Evolutionary conservation across 306 rosid species (phyloP).

Genomic region (Herpetospermum pedunculosum): DNA sequence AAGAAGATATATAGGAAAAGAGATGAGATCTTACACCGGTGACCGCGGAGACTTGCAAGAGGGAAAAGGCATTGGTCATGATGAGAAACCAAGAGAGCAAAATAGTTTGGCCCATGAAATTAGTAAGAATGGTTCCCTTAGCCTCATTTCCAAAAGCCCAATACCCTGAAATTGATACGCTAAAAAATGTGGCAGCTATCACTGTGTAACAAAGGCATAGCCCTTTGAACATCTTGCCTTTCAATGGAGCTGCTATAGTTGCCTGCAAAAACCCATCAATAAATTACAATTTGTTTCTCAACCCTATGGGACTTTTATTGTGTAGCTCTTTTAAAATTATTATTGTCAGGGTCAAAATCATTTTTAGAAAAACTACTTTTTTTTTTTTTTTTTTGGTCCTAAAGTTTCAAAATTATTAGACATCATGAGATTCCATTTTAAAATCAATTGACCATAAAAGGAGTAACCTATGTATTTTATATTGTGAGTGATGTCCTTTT

Average conservation of each 20-base stretch:
- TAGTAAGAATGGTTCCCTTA: conserved; percentile 31
- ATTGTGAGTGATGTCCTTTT: too few species aligned
- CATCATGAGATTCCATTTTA: too few species aligned
- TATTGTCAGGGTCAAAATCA: too few species aligned
- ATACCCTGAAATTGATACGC: conserved; percentile 63
- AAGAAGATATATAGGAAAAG: too few species aligned
- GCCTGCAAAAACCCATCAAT: conserved; percentile 32
- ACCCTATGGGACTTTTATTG: too few species aligned
- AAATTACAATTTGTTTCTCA: too few species aligned
- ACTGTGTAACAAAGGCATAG: conserved; percentile 57
- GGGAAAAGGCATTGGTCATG: conserved; percentile 43
- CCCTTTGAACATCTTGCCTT: conserved; percentile 80
- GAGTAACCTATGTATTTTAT: too few species aligned
- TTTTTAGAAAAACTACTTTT: too few species aligned
- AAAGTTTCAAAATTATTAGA: too few species aligned
- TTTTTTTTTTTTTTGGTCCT: too few species aligned
- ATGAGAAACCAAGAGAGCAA: conserved; percentile 62
- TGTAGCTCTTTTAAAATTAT: too few species aligned
- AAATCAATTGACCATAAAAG: too few species aligned
- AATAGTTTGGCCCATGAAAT: conserved; percentile 29
- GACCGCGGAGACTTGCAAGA: conserved; percentile 45
- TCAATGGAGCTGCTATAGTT: conserved; percentile 65
- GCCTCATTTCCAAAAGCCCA: conserved; percentile 79
- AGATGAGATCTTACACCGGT: conserved; percentile 58
- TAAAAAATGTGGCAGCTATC: conserved; percentile 34